A percentile compares a stretch with the other conserved stretches of the same genome.
These are phyloP conservation scores for Chlorencoelia australis DNA, from an alignment of 2,329 filamentous ascomycete species.

Conservation along the genomic window DNA sequence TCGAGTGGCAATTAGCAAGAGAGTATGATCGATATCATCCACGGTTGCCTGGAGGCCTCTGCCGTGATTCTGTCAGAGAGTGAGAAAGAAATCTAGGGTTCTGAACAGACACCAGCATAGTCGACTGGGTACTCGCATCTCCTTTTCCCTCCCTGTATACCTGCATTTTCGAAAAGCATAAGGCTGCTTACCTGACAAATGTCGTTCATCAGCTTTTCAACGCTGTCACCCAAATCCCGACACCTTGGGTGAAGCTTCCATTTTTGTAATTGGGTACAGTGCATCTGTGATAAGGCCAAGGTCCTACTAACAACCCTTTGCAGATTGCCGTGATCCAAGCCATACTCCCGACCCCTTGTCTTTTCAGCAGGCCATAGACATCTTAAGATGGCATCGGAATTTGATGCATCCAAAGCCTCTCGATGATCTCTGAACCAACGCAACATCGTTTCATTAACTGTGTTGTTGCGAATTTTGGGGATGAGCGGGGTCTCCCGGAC, in stretches of 20 bases:
- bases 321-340: slow-evolving; percentile 50
- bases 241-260: slow-evolving; percentile 46
- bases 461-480: slow-evolving; percentile 34
- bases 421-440: slow-evolving; percentile 63
- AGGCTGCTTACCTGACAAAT: background rate
- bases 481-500: slow-evolving; percentile 31
- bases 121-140: no score
- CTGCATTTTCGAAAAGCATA: no score
- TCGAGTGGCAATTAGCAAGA: slow-evolving; percentile 57
- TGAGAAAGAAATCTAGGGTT: no score
- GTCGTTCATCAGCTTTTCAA: slow-evolving; percentile 4
- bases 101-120: no score
- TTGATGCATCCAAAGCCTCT: slow-evolving; percentile 42
- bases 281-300: slow-evolving; percentile 52
- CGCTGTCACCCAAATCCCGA: slow-evolving; percentile 56
- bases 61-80: no score
- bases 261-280: slow-evolving; percentile 49
- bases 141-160: no score
- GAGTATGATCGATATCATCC: slow-evolving; percentile 59
- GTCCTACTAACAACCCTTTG: slow-evolving; percentile 57
- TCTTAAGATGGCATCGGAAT: slow-evolving; percentile 57
- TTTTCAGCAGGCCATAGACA: slow-evolving; percentile 68
- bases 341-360: no score
- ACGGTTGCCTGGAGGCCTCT: no score
- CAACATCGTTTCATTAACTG: slow-evolving; percentile 44